These are phyloP conservation scores for Bassia scoparia DNA, from an alignment of 148 eudicot genomes.

Conservation along the genomic window DNA sequence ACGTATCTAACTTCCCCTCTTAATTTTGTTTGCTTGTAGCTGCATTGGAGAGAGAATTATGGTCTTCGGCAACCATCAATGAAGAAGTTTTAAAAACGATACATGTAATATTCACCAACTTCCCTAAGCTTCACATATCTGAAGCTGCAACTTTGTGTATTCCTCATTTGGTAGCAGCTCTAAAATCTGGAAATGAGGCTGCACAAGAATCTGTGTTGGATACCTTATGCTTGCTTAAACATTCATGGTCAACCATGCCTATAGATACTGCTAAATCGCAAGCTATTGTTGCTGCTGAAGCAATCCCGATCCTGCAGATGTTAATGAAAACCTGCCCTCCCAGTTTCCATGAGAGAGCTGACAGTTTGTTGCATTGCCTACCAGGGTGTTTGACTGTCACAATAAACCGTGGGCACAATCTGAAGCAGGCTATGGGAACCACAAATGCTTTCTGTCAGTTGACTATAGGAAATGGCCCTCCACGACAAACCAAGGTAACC, in stretches of 20 bases:
- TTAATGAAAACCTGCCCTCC: slow-evolving; percentile 77
- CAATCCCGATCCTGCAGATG: slow-evolving; percentile 73
- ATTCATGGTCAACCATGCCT: slow-evolving; percentile 75
- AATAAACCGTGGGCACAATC: slow-evolving; percentile 58
- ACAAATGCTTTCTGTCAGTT: slow-evolving; percentile 73
- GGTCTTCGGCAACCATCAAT: slow-evolving; percentile 57
- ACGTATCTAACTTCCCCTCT: neutral
- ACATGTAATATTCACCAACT: slow-evolving; percentile 61
- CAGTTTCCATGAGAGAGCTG: slow-evolving; percentile 75
- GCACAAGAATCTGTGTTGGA: slow-evolving; percentile 69
- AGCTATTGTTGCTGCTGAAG: slow-evolving; percentile 69
- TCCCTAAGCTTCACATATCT: slow-evolving; percentile 63
- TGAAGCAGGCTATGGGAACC: slow-evolving; percentile 65
- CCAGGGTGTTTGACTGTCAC: slow-evolving; percentile 87
- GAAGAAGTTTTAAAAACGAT: slow-evolving; percentile 71
- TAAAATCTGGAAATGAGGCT: slow-evolving; percentile 63
- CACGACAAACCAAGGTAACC: slow-evolving; percentile 69
- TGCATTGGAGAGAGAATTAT: slow-evolving; percentile 72
- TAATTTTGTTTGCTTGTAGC: slow-evolving; percentile 35
- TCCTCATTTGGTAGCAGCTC: slow-evolving; percentile 71
- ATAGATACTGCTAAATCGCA: slow-evolving; percentile 71
- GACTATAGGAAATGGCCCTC: slow-evolving; percentile 68
- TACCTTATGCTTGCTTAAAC: slow-evolving; percentile 58
- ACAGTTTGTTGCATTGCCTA: slow-evolving; percentile 60
- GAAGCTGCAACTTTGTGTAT: slow-evolving; percentile 83